These are phyloP conservation scores for Fomitopsis betulina DNA, from an alignment of 1,284 basidiomycete genomes.

Conservation along the genomic window DNA sequence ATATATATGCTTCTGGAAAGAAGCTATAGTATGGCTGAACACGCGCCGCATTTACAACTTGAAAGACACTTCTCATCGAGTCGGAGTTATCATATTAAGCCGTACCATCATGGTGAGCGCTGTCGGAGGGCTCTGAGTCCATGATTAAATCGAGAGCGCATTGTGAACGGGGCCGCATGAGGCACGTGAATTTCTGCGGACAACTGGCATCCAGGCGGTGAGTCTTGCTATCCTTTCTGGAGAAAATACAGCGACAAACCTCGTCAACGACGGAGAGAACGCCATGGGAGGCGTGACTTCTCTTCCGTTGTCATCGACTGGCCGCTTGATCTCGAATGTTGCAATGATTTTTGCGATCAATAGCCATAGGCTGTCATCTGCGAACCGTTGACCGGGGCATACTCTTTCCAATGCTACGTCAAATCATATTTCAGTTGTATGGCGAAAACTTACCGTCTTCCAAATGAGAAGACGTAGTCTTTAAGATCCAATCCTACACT, in stretches of 20 bases:
- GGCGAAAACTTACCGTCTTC: neutral
- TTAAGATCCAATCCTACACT: constrained; percentile 18
- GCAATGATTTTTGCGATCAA: neutral
- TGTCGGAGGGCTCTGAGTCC: neutral
- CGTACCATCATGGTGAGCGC: too few relatives aligned
- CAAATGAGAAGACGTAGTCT: constrained; percentile 20
- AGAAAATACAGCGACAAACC: neutral
- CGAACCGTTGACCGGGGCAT: constrained; percentile 3
- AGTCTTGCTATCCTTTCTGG: neutral
- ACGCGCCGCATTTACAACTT: too few relatives aligned
- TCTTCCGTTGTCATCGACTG: neutral
- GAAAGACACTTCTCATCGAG: too few relatives aligned
- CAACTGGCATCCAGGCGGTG: neutral
- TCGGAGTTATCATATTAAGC: too few relatives aligned
- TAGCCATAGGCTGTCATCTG: neutral
- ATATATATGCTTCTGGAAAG: too few relatives aligned
- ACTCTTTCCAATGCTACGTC: neutral
- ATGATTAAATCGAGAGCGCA: neutral
- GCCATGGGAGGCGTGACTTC: neutral
- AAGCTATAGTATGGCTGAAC: too few relatives aligned
- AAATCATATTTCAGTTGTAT: neutral
- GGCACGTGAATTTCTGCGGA: neutral
- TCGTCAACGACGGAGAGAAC: neutral
- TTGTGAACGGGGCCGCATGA: neutral
- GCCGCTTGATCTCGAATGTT: neutral